A percentile compares a stretch with the other conserved stretches of the same genome.
These are phyloP conservation scores for maize (Zea mays) DNA, from an alignment of 176 grass and related monocot species.

Conservation along the genomic window DNA sequence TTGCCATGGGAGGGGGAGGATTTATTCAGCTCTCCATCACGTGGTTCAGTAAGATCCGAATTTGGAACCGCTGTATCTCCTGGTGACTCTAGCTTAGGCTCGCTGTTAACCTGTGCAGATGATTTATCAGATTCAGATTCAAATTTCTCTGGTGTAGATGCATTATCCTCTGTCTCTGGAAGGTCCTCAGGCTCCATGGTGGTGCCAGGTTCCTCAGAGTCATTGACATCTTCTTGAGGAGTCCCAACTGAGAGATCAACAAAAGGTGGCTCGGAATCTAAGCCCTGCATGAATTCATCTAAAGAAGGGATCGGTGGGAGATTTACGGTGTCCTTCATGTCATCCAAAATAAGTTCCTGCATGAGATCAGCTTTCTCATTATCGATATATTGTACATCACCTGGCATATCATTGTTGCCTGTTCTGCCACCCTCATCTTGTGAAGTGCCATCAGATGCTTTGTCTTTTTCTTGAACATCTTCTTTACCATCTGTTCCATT, in stretches of 20 bases:
- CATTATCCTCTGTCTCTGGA: conserved; percentile 39
- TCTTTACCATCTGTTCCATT: conserved; percentile 36
- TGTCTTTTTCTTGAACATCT: conserved; percentile 39
- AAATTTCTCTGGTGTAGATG: conserved; percentile 38
- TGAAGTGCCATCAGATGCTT: conserved; percentile 44
- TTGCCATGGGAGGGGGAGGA: conserved; percentile 27
- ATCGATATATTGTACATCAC: conserved; percentile 49
- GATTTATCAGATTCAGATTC: conserved; percentile 36
- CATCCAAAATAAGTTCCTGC: conserved; percentile 95
- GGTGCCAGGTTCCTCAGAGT: conserved; percentile 41
- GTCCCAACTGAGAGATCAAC: conserved; percentile 63
- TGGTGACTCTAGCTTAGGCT: conserved; percentile 47
- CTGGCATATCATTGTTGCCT: conserved; percentile 47
- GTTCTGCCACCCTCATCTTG: conserved; percentile 44
- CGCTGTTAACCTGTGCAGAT: conserved; percentile 41
- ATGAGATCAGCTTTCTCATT: conserved; percentile 83
- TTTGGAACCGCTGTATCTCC: conserved; percentile 28
- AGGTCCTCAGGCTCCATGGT: conserved; percentile 41
- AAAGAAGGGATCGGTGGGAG: conserved; percentile 78
- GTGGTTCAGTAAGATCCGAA: conserved; percentile 8
- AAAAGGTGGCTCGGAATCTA: conserved; percentile 96
- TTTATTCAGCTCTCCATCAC: conserved; percentile 31
- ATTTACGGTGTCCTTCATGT: conserved; percentile 62
- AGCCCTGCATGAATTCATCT: conserved; percentile 95
- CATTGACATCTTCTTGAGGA: conserved; percentile 41